Base-by-base conservation (phyloP, 176 grass and related monocot genomes). In the Luzula sylvatica region DNA sequence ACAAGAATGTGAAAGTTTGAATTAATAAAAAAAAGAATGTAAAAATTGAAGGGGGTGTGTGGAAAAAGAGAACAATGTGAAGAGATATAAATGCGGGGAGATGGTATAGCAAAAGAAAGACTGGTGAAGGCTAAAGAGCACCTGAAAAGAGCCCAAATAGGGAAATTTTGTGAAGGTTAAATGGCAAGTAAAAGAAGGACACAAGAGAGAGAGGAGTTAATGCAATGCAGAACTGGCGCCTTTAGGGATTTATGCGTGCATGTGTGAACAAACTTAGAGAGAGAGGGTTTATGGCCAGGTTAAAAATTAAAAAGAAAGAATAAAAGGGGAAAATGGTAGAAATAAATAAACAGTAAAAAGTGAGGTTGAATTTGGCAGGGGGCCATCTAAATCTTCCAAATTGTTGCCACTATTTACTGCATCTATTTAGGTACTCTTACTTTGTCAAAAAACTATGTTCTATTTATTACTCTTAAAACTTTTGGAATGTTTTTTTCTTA, bases 81-180 rank as follows among this genome's bases (percentile, higher is more conserved):
- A 28, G 52, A 42, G 26, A 26, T 58, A 57, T 50, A 51, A 50
- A 60, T 42, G 42, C 26, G 58, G 7, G 24, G 22, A 7, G 7
- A 46, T 26, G n/a, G 41, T 15, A 62, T 23, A 11, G 2, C 21
- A 62, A 47, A 47, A 23, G 39, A 62, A 62, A 62, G n/a, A 25
- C 58, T 62, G 58, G 24, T 28, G 58, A 62, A 62, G 48, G 65
- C 23, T 50, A 46, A 25, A 27, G 42, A 26, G 45, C 69, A 81
- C 83, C 79, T 83, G 79, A 64, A 76, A 74, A 46, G 75, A 46
- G 11, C 41, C 75, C 12, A 42, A 94, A 75, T 53, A 75, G 82
- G 58, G 82, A 77, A 87, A 80, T 27, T 58, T 67, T 72, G 78
- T 68, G 38, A 56, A 76, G 56, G 55, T 74, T 82, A 69, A 60